Evolutionary conservation across 1,284 basidiomycete genomes (phyloP).

Genomic region (Ustilago lituana): DNA sequence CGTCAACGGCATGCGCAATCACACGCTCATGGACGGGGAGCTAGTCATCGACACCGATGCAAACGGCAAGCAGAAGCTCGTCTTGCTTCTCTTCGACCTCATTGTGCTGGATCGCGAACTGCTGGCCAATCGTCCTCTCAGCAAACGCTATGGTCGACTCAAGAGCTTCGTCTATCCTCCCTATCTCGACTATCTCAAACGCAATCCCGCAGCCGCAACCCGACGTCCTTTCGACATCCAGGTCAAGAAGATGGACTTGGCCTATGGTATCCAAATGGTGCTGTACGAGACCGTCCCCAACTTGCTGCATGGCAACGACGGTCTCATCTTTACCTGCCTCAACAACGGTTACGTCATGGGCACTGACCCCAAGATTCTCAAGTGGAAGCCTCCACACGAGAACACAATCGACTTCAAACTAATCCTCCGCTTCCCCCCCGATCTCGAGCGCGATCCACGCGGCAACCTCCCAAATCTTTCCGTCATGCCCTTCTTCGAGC

Average conservation of each 20-base stretch:
- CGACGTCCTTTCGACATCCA: constrained; percentile 81
- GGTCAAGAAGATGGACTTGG: constrained; percentile 87
- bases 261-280: constrained; percentile 87
- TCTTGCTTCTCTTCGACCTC: constrained; percentile 91
- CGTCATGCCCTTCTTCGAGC: constrained; percentile 85
- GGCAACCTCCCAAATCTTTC: constrained; percentile 75
- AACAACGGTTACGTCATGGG: constrained; percentile 85
- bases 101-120: constrained; percentile 86
- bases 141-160: constrained; percentile 88
- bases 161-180: constrained; percentile 84
- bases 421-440: constrained; percentile 86
- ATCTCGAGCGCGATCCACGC: constrained; percentile 58
- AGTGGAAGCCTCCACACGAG: constrained; percentile 98
- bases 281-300: constrained; percentile 83
- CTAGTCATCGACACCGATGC: constrained; percentile 86
- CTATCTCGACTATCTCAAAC: constrained; percentile 76
- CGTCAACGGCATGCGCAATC: constrained; percentile 70
- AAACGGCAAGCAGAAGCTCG: constrained; percentile 71
- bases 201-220: constrained; percentile 76
- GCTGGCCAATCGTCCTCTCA: constrained; percentile 82
- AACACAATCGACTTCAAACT: constrained; percentile 98
- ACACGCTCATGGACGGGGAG: constrained; percentile 92
- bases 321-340: constrained; percentile 94
- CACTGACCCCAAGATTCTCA: constrained; percentile 86
- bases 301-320: constrained; percentile 93